These are phyloP conservation scores for Batkoa obscura DNA, from an alignment of 371 early-diverging fungal species.

Conservation along the genomic window DNA sequence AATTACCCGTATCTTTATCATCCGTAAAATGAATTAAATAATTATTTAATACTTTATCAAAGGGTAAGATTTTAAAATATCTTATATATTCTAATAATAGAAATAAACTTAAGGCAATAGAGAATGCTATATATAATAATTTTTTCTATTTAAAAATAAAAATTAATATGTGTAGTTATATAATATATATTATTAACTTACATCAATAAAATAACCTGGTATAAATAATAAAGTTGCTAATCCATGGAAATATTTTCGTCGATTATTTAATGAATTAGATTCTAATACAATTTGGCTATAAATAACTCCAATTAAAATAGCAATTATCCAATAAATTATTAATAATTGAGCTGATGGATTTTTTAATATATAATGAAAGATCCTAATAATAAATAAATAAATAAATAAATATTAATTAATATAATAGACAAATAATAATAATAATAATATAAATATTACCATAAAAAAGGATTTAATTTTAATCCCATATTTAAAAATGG, in stretches of 20 bases:
- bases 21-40: conserved; percentile 67
- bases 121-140: conserved; percentile 63
- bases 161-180: too few relatives aligned
- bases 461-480: too few relatives aligned
- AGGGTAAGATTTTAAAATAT: conserved; percentile 47
- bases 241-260: conserved; percentile 74
- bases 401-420: too few relatives aligned
- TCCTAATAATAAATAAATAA: too few relatives aligned
- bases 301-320: too few relatives aligned
- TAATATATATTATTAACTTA: conserved; percentile 13
- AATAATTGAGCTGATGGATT: too few relatives aligned
- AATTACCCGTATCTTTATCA: conserved; percentile 56
- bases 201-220: conserved; percentile 57
- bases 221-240: conserved; percentile 68
- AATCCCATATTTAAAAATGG: too few relatives aligned
- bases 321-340: too few relatives aligned
- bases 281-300: too few relatives aligned
- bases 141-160: conserved; percentile 20
- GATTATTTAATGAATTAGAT: conserved; percentile 36
- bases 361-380: too few relatives aligned
- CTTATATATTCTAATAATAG: conserved; percentile 65
- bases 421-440: too few relatives aligned
- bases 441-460: too few relatives aligned
- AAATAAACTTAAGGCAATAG: conserved; percentile 46
- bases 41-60: conserved; percentile 37